A percentile compares a stretch with the other conserved stretches of the same genome.
Evolutionary conservation across 2,329 filamentous ascomycete species (phyloP).

Genomic region (Pseudogymnoascus pannorum): DNA sequence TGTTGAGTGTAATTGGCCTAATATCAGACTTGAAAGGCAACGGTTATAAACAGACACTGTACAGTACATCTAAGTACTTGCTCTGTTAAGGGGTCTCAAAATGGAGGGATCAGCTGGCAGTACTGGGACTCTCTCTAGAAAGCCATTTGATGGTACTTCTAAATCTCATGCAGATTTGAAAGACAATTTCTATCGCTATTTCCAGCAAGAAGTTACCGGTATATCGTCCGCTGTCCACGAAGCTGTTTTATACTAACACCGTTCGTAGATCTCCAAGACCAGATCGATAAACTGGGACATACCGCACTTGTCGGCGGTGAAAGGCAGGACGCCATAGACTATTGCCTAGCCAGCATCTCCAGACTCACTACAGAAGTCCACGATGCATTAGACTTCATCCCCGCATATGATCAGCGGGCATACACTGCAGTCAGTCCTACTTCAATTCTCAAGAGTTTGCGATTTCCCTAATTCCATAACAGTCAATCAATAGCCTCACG

Average conservation of each 20-base stretch:
- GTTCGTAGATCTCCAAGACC: slow-evolving; percentile 61
- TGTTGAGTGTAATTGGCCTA: not conserved
- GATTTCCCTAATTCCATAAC: slow-evolving; percentile 8
- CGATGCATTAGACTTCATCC: slow-evolving; percentile 73
- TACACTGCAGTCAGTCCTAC: slow-evolving; percentile 61
- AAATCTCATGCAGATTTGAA: slow-evolving; percentile 43
- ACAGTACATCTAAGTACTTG: not conserved
- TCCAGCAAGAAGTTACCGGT: slow-evolving; percentile 69
- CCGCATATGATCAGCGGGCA: slow-evolving; percentile 81
- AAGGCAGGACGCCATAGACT: slow-evolving; percentile 72
- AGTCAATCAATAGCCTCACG: slow-evolving; percentile 73
- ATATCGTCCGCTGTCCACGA: slow-evolving; percentile 21
- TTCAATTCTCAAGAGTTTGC: not conserved
- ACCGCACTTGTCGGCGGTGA: slow-evolving; percentile 61
- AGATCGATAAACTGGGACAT: slow-evolving; percentile 61
- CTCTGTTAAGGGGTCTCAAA: not conserved
- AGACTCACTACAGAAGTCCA: slow-evolving; percentile 76
- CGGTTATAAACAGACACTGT: not conserved
- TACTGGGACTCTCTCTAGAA: slow-evolving; percentile 10
- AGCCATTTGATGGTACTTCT: slow-evolving; percentile 17
- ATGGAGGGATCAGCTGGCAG: not conserved
- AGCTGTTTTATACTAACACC: not conserved
- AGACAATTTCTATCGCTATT: slow-evolving; percentile 78
- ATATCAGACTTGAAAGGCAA: not conserved
- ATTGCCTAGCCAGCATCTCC: slow-evolving; percentile 71